Conservation (phyloP, 768 basidiomycete genomes). For the Auricularia sp. region DNA sequence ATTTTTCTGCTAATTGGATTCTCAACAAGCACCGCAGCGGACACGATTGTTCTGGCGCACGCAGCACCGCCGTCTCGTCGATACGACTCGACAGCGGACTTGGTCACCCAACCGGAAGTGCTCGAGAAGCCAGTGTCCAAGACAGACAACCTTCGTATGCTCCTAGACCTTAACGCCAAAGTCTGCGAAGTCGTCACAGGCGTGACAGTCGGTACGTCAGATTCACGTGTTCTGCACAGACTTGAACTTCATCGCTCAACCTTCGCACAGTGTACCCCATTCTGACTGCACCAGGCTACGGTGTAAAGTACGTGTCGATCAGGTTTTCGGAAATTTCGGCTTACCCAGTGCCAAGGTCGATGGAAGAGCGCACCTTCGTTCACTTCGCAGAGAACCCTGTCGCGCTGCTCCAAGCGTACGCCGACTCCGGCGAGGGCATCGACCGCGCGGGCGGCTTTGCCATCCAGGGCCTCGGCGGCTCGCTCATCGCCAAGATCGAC, state of each 20-base stretch:
- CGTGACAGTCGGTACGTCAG: constrained; percentile 59
- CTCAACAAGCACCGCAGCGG: constrained; percentile 41
- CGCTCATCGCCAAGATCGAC: constrained; percentile 75
- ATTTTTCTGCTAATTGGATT: neutral
- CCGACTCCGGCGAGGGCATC: constrained; percentile 72
- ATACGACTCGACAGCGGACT: constrained; percentile 40
- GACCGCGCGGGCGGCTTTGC: constrained; percentile 93
- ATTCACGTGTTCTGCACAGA: neutral
- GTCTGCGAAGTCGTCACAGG: constrained; percentile 92
- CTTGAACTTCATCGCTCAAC: neutral
- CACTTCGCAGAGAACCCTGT: constrained; percentile 58
- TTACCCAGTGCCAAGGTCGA: constrained; percentile 36
- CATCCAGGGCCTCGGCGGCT: constrained; percentile 77
- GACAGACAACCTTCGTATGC: constrained; percentile 77
- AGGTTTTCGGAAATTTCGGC: neutral
- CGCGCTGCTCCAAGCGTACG: constrained; percentile 64
- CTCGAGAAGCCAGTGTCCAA: constrained; percentile 81
- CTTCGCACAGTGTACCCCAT: constrained; percentile 57
- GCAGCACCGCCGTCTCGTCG: constrained; percentile 34
- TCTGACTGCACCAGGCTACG: constrained; percentile 65
- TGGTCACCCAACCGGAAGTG: constrained; percentile 58
- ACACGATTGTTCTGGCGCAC: constrained; percentile 89
- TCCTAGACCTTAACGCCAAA: constrained; percentile 75
- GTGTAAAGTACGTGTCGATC: constrained; percentile 39
- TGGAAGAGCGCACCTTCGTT: constrained; percentile 75